Conservation (phyloP, 495 filamentous ascomycete genomes). For the Hyaloscypha bicolor region DNA sequence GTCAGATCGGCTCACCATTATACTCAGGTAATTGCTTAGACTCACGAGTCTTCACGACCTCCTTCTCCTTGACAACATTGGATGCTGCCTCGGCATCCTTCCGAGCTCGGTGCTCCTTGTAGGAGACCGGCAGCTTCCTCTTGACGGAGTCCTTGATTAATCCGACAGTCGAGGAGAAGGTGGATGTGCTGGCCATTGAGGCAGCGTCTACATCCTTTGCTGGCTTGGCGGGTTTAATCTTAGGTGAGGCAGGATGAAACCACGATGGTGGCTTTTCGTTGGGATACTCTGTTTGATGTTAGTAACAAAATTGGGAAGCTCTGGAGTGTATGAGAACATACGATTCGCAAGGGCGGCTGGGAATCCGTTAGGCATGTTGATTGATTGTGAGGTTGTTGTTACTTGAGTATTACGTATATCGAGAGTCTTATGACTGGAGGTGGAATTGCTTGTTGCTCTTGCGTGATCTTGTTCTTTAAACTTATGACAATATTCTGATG, state of each 20-base stretch:
- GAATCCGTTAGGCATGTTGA: slow-evolving; percentile 27
- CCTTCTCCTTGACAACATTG: not conserved
- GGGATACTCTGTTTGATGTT: slow-evolving; percentile 20
- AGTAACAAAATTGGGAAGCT: not conserved
- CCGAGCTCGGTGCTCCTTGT: slow-evolving; percentile 13
- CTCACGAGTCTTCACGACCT: slow-evolving; percentile 18
- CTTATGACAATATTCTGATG: not conserved
- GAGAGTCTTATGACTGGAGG: not conserved
- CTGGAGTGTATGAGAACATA: slow-evolving; percentile 10
- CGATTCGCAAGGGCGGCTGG: slow-evolving; percentile 14
- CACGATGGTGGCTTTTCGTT: slow-evolving; percentile 23
- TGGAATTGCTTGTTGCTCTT: not conserved
- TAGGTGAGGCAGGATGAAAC: slow-evolving; percentile 27
- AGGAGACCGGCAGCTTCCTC: slow-evolving; percentile 17
- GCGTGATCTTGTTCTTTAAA: slow-evolving; percentile 1
- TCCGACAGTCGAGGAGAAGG: slow-evolving; percentile 35
- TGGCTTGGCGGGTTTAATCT: slow-evolving; percentile 15
- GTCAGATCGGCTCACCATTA: not conserved
- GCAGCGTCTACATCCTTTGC: slow-evolving; percentile 28
- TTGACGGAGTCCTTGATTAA: slow-evolving; percentile 33
- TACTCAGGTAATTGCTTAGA: slow-evolving; percentile 19
- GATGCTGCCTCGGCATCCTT: slow-evolving; percentile 8
- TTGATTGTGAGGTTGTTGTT: not conserved
- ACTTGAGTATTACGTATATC: slow-evolving; percentile 1
- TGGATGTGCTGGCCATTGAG: slow-evolving; percentile 36